Evolutionary conservation across 1,284 basidiomycete genomes (phyloP), one percentile per base, ranked within the genome.

Genomic region (Bjerkandera adusta): DNA sequence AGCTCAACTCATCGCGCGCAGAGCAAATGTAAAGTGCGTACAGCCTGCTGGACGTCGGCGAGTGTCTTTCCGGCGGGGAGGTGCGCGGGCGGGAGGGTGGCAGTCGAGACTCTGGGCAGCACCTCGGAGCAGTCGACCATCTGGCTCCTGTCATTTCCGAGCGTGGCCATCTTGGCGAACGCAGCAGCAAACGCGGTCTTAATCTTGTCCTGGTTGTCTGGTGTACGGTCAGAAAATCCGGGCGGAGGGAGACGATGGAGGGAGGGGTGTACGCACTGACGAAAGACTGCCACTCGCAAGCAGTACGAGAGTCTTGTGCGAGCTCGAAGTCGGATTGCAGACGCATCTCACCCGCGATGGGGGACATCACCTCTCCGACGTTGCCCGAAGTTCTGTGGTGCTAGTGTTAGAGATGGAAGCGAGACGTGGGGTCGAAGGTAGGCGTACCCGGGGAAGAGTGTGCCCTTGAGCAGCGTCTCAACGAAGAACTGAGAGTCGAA

Each of bases 401-500:
- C 13, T 10, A 12, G 7, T 5, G 22, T 41, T 30, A 27, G 26
- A 27, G 10, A 22, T 27, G 39, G 30, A 27, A 16, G 30, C 25
- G 26, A 27, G 25, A n/a, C 26, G 26, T 18, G 26, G n/a, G n/a
- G n/a, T n/a, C n/a, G n/a, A n/a, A n/a, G n/a, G n/a, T n/a, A n/a
- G n/a, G 12, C 39, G 27, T 41, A 41, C 6, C 68, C 52, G 13
- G 56, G 54, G 48, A 56, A 54, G 24, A 25, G 24, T 27, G 37
- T 46, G 30, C 55, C 52, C 39, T 49, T 46, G 38, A 52, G 51
- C 36, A 53, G 45, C 10, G 61, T 59, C 53, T 67, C 65, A 21
- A 63, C 45, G 55, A 57, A 66, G 48, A 67, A 56, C 43, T 65
- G 62, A 20, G 59, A 56, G 48, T 66, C 65, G 37, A 66, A 61